These are phyloP conservation scores for Cercospora sesami DNA, from an alignment of 2,329 filamentous ascomycete species.

Conservation along the genomic window DNA sequence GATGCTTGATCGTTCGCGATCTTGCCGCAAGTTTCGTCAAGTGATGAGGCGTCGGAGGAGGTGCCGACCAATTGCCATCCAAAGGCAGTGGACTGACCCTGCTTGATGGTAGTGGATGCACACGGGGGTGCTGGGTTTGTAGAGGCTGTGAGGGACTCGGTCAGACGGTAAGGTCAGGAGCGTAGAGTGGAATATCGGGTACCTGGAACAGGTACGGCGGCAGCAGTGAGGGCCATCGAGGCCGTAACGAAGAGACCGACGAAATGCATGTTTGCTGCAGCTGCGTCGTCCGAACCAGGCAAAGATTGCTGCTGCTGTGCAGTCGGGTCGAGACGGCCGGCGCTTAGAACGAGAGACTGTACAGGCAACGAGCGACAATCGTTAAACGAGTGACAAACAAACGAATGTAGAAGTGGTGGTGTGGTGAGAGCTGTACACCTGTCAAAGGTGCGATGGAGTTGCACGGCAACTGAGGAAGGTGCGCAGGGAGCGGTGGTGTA, in stretches of 20 bases:
- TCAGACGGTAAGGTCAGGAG: background rate
- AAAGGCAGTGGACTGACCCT: constrained; percentile 32
- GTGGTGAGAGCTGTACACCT: constrained; percentile 12
- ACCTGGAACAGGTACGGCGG: constrained; percentile 15
- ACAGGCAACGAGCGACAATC: constrained; percentile 16
- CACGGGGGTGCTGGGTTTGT: constrained; percentile 12
- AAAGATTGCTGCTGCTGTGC: background rate
- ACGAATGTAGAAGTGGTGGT: constrained; percentile 11
- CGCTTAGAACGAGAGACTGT: constrained; percentile 7
- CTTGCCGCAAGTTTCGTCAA: constrained; percentile 28
- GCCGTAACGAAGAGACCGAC: constrained; percentile 21
- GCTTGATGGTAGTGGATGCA: constrained; percentile 17
- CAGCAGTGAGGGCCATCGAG: constrained; percentile 22
- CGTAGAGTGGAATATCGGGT: background rate
- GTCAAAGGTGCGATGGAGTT: constrained; percentile 23
- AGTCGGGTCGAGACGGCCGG: constrained; percentile 9
- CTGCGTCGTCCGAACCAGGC: background rate
- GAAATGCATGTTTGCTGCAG: constrained; percentile 24
- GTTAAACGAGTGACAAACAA: constrained; percentile 19
- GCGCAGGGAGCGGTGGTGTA: constrained; percentile 6
- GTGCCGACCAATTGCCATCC: constrained; percentile 36
- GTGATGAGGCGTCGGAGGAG: constrained; percentile 24
- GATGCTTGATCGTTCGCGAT: constrained; percentile 23
- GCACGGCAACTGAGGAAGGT: constrained; percentile 13
- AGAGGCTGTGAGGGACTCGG: background rate